Percentiles rank a stretch among this genome's conserved stretches.
phyloP scores from a whole-genome alignment of 1,284 basidiomycete genomes.

The Cryptococcus sp. region DNA sequence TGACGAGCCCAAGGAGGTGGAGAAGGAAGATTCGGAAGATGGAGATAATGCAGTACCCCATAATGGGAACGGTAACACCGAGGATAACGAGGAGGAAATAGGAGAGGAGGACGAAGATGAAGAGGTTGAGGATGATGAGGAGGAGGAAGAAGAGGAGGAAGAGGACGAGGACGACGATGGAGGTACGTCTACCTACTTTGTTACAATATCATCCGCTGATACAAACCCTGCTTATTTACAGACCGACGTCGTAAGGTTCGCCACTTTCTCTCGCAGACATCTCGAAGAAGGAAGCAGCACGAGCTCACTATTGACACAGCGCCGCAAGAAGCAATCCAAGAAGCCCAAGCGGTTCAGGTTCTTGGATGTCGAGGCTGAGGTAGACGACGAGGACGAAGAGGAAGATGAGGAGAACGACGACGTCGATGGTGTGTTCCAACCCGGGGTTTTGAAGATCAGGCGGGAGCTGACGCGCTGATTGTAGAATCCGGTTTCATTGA shows the following conservation, averaged over 20 bases:
- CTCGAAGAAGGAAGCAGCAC: not conserved
- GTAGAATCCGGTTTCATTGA: constrained; percentile 67
- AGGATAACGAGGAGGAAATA: constrained; percentile 44
- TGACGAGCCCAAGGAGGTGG: not conserved
- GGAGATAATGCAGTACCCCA: too few species aligned
- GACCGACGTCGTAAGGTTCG: constrained; percentile 16
- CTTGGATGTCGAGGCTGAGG: constrained; percentile 92
- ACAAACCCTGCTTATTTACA: not conserved
- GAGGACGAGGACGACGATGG: constrained; percentile 26
- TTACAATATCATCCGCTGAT: not conserved
- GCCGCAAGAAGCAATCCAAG: constrained; percentile 16
- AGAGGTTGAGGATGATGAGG: constrained; percentile 86
- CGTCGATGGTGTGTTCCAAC: constrained; percentile 57
- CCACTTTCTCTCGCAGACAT: not conserved
- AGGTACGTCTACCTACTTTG: constrained; percentile 9
- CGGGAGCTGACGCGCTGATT: constrained; percentile 10
- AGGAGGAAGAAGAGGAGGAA: constrained; percentile 67
- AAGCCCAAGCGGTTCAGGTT: constrained; percentile 64
- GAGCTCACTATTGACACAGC: constrained; percentile 2
- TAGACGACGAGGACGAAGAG: constrained; percentile 91
- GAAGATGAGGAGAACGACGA: constrained; percentile 84
- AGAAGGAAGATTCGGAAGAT: too few species aligned
- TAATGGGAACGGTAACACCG: constrained; percentile 26
- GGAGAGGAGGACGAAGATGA: constrained; percentile 82
- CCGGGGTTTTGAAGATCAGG: not conserved